A percentile compares a stretch with the other conserved stretches of the same genome.
These are phyloP conservation scores for Vaccinium myrtillus DNA, from an alignment of 148 eudicot genomes.

Conservation along the genomic window DNA sequence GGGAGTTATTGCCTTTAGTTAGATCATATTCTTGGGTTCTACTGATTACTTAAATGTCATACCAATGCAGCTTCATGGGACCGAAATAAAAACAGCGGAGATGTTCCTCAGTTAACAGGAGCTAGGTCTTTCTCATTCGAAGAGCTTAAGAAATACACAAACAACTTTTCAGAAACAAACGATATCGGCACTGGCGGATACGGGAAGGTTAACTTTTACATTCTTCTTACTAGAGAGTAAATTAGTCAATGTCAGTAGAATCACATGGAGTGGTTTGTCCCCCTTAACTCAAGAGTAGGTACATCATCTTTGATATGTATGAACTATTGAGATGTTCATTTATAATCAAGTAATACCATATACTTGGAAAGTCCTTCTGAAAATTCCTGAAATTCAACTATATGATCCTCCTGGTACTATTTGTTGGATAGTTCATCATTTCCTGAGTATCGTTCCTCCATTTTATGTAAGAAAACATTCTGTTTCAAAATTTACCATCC, in stretches of 20 bases:
- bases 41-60: not conserved
- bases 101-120: conserved; percentile 70
- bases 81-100: conserved; percentile 47
- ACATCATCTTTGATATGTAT: not conserved
- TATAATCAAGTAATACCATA: not conserved
- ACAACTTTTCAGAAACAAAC: conserved; percentile 61
- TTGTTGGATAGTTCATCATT: not conserved
- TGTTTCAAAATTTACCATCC: not conserved
- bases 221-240: not conserved
- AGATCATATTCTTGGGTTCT: not conserved
- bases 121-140: conserved; percentile 68
- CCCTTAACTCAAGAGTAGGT: not conserved
- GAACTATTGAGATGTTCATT: not conserved
- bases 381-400: not conserved
- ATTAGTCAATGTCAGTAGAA: not conserved
- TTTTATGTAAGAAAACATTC: not conserved
- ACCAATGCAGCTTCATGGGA: conserved; percentile 70
- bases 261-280: not conserved
- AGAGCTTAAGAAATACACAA: conserved; percentile 63
- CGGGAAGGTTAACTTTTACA: conserved; percentile 56
- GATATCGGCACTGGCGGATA: conserved; percentile 77
- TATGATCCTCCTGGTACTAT: not conserved
- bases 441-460: not conserved
- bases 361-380: not conserved
- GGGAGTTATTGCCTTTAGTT: not conserved